Base-by-base conservation (phyloP, 768 basidiomycete species). In the Leucocoprinus birnbaumii region DNA sequence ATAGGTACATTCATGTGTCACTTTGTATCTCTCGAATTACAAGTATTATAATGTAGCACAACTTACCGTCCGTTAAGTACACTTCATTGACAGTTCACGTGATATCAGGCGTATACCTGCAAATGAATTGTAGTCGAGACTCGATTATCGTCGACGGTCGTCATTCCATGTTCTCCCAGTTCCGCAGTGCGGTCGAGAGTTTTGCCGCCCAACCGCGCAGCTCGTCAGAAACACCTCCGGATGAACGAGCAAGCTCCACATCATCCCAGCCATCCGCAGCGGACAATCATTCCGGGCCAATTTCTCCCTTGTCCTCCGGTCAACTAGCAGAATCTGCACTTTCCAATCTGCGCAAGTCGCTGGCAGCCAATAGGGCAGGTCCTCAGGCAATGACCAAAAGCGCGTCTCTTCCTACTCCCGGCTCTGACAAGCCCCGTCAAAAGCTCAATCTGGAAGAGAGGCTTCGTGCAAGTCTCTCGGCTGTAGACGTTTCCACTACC, bases 401-500 rank as follows among this genome's bases (percentile, higher is more conserved):
- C 8, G 46, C 61, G 18, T 48, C 58, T 14, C 41, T 58, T 3
- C 54, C 62, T 22, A 40, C 58, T 8, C 50, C 60, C 10, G 44
- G 40, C 11, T 38, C 58, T 10, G 56, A 48, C 31, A 53, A 59
- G 13, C 55, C 60, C 35, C 49, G 59, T 11, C 69, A 75, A 44
- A 86, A 87, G 64, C 74, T 79, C 7, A 87, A 79, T 21, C 73
- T 92, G 2, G 91, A 92, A 68, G 90, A 92, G 55, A 77, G 91
- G 43, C 72, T 92, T n/a, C 80, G 85, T 43, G 85, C 52, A 9
- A 54, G 42, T 38, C 42, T 43, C n/a, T 49, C 46, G 6, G 53
- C 44, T 34, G 35, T 51, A 19, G 45, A 51, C n/a, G 46, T 37
- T 5, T 26, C 53, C 13, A 24, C 59, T 8, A 25, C 53, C 41